A percentile compares a stretch with the other conserved stretches of the same genome.
These are phyloP conservation scores for Cenchrus purpureus DNA, from an alignment of 176 grass and related monocot genomes.

Conservation along the genomic window DNA sequence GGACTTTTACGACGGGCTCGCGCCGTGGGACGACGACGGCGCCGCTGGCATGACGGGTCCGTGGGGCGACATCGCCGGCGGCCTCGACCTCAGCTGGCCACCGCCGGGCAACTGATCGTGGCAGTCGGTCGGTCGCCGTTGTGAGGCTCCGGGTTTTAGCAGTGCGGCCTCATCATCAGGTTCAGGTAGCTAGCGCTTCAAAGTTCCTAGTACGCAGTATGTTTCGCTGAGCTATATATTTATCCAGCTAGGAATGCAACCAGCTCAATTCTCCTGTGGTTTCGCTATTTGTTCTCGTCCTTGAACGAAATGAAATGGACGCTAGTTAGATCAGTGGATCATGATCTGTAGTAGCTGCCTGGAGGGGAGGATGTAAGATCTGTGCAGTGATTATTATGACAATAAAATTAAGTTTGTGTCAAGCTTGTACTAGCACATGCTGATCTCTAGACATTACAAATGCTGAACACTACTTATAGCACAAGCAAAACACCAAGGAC, in stretches of 20 bases:
- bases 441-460: neutral
- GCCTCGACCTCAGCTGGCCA: slow-evolving; percentile 38
- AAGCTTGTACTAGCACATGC: neutral
- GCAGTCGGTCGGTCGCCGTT: slow-evolving; percentile 7
- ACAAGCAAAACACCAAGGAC: neutral
- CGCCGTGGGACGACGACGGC: slow-evolving; percentile 38
- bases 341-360: slow-evolving; percentile 18
- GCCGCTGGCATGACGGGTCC: neutral
- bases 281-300: slow-evolving; percentile 4
- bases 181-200: slow-evolving; percentile 19
- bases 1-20: slow-evolving; percentile 9
- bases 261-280: neutral
- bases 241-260: neutral
- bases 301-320: slow-evolving; percentile 14
- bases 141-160: slow-evolving; percentile 54
- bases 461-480: no score
- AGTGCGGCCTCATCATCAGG: slow-evolving; percentile 47
- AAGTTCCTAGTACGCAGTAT: slow-evolving; percentile 11
- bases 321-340: slow-evolving; percentile 1
- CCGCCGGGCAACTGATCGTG: slow-evolving; percentile 34
- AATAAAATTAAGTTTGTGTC: slow-evolving; percentile 27
- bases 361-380: slow-evolving; percentile 20
- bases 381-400: slow-evolving; percentile 29
- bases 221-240: neutral
- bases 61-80: slow-evolving; percentile 53